phyloP scores from a whole-genome alignment of 2,329 filamentous ascomycete species.

The Macrophomina tecta region DNA sequence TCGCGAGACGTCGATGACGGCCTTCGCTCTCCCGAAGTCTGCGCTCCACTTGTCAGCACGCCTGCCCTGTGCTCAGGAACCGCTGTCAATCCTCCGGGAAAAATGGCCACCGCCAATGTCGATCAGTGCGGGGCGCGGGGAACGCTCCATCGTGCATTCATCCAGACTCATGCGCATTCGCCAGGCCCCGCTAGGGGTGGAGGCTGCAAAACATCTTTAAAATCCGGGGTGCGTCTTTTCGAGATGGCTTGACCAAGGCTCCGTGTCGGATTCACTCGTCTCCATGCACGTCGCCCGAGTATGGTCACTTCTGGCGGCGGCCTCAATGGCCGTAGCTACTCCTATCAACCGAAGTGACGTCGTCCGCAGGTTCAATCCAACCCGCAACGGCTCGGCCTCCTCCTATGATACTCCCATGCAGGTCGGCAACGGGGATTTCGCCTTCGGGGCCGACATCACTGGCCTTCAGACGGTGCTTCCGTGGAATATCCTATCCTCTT shows the following conservation, averaged over 20 bases:
- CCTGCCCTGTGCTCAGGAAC: conserved; percentile 26
- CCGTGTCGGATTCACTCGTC: background rate
- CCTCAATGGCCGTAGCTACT: background rate
- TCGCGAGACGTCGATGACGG: background rate
- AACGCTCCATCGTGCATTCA: conserved; percentile 17
- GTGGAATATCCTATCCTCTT: conserved; percentile 51
- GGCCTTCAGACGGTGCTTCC: conserved; percentile 54
- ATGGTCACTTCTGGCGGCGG: background rate
- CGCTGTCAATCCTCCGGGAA: conserved; percentile 19
- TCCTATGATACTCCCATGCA: conserved; percentile 60
- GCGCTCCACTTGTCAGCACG: background rate
- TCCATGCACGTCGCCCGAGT: background rate
- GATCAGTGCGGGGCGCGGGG: conserved; percentile 28
- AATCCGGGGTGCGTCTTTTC: background rate
- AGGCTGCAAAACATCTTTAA: conserved; percentile 1
- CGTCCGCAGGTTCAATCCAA: conserved; percentile 52
- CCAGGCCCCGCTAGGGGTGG: background rate
- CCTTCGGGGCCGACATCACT: conserved; percentile 55
- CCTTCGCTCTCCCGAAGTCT: background rate
- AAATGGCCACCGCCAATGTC: conserved; percentile 20
- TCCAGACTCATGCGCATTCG: conserved; percentile 3
- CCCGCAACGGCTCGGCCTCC: conserved; percentile 50
- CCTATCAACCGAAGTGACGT: conserved; percentile 40
- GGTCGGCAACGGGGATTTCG: conserved; percentile 57
- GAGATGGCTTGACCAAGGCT: background rate